Evolutionary conservation across 192 early-diverging fungal genomes (phyloP), one percentile per base, ranked within the genome.

Genomic region (Linnemannia hyalina): DNA sequence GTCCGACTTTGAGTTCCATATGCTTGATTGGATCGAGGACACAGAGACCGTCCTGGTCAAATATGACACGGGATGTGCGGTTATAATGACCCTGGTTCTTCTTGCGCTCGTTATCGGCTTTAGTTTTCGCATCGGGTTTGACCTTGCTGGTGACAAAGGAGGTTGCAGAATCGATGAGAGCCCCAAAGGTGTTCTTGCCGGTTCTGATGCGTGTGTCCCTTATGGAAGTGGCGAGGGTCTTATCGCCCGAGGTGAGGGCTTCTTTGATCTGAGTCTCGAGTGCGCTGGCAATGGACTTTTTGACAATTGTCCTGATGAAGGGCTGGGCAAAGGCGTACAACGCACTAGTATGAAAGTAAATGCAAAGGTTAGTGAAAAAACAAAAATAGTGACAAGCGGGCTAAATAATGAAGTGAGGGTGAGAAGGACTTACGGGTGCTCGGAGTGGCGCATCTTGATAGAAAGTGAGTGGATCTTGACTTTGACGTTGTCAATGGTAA

Each of bases 11-110:
- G 32, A 86, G 71, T 49, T 86, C 83, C 47, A 80, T 77, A 29
- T 86, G 83, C 79, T 86, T 86, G 63, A 86, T 71, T 42, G 83
- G 83, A 42, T 86, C 83, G 23, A 80, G 57, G 20, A 86, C 83
- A 54, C 78, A 86, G 5, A 86, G 49, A 49, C 83, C 83, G 57
- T 86, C 69, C 46, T 80, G 16, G 49, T 86, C 83, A 81, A 86
- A 86, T 70, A 86, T 77, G 1, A 86, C 75, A 1, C 83, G 38
- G 6, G 83, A 86, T 35, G 78, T 86, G 20, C 79, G 74, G 52
- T 77, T 60, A 26, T 80, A 86, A 32, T 80, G 73, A 7, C 83
- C 74, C 16, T 32, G 35, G 20, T 80, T 86, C 72, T 71, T 76
- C 69, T 77, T 80, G 46, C 83, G 78, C 5, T 76, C 78, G n/a